phyloP scores from a whole-genome alignment of 768 basidiomycete genomes.

The Scleroderma citrinum region DNA sequence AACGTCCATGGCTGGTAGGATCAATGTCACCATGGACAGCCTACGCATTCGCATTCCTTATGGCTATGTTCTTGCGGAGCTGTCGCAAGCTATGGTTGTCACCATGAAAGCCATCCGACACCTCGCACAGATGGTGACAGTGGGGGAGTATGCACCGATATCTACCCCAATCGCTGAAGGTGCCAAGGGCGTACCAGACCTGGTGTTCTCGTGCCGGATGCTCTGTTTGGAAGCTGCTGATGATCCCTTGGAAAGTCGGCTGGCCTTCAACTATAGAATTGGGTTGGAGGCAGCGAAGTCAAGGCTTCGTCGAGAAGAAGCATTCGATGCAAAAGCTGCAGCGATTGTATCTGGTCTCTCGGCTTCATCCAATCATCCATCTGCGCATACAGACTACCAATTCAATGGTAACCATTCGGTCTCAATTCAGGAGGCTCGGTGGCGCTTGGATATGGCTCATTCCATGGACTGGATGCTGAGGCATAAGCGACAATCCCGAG shows the following conservation, averaged over 20 bases:
- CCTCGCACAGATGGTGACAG: constrained; percentile 48
- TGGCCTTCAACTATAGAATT: constrained; percentile 69
- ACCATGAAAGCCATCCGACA: constrained; percentile 72
- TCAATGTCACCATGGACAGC: constrained; percentile 56
- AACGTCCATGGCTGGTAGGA: constrained; percentile 26
- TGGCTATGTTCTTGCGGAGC: constrained; percentile 67
- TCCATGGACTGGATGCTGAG: constrained; percentile 68
- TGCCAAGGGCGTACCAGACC: constrained; percentile 63
- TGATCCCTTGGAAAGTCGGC: constrained; percentile 72
- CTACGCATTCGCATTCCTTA: constrained; percentile 75
- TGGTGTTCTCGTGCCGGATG: constrained; percentile 52
- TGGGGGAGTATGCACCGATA: constrained; percentile 47
- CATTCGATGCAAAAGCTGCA: constrained; percentile 74
- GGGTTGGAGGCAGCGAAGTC: constrained; percentile 67
- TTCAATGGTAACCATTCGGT: constrained; percentile 63
- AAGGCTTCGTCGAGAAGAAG: constrained; percentile 70
- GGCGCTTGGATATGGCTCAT: constrained; percentile 63
- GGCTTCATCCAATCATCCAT: constrained; percentile 27
- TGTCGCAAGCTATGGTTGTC: constrained; percentile 65
- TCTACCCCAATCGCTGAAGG: constrained; percentile 64
- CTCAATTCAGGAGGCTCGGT: constrained; percentile 63
- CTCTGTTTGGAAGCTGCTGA: constrained; percentile 77
- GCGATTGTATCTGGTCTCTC: constrained; percentile 38
- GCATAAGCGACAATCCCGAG: constrained; percentile 38
- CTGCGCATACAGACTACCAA: constrained; percentile 51